Evolutionary conservation across 2,329 filamentous ascomycete genomes (phyloP).

Genomic region (Fonsecaea nubica): DNA sequence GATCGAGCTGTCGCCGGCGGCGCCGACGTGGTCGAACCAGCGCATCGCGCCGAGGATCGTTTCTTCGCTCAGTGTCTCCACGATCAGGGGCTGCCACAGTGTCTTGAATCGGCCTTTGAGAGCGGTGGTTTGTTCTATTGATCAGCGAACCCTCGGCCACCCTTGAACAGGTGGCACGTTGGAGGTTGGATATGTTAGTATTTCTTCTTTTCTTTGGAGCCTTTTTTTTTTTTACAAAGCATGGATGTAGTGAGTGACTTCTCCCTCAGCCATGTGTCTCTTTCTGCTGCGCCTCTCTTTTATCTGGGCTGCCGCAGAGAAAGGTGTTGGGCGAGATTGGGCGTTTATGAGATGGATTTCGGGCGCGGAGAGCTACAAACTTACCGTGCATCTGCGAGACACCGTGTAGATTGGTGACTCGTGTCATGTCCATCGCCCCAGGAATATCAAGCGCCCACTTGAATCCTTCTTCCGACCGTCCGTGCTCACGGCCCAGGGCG

Average conservation of each 20-base stretch:
- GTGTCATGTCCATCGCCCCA: conserved; percentile 25
- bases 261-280: too few relatives aligned
- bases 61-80: conserved; percentile 11
- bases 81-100: conserved; percentile 23
- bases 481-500: conserved; percentile 21
- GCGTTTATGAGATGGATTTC: not conserved
- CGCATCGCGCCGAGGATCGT: conserved; percentile 18
- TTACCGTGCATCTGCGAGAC: conserved; percentile 16
- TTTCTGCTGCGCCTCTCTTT: too few relatives aligned
- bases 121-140: conserved; percentile 16
- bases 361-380: not conserved
- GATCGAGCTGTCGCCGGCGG: conserved; percentile 1
- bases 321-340: too few relatives aligned
- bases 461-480: conserved; percentile 21
- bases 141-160: not conserved
- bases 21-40: conserved; percentile 20
- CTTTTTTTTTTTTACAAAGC: not conserved
- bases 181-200: not conserved
- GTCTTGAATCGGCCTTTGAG: conserved; percentile 20
- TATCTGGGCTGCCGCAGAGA: not conserved
- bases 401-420: conserved; percentile 20
- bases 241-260: too few relatives aligned
- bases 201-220: not conserved
- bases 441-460: conserved; percentile 30
- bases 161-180: not conserved